These are phyloP conservation scores for Solidago caesia DNA, from an alignment of 129 eudicot species.

Conservation along the genomic window DNA sequence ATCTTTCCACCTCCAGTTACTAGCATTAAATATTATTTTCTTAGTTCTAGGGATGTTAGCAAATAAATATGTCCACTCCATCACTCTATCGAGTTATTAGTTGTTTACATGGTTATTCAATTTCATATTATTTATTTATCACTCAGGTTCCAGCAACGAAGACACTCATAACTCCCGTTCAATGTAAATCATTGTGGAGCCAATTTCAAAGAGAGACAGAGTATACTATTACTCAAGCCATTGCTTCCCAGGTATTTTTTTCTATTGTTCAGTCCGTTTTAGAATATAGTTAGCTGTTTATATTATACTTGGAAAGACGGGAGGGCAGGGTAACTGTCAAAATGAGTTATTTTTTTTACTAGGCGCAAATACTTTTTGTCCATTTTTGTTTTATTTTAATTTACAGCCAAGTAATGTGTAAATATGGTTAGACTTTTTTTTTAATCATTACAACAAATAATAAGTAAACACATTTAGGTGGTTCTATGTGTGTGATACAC, in stretches of 20 bases:
- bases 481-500: too few species aligned
- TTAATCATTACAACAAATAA: too few species aligned
- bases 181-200: constrained; percentile 93
- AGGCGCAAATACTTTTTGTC: too few species aligned
- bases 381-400: too few species aligned
- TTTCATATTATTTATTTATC: constrained; percentile 1
- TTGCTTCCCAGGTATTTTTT: constrained; percentile 68
- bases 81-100: constrained; percentile 1
- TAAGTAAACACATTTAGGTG: too few species aligned
- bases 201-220: constrained; percentile 91
- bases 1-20: not conserved
- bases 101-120: not conserved
- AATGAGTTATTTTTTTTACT: too few species aligned
- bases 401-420: too few species aligned
- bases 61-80: constrained; percentile 3
- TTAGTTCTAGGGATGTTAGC: not conserved
- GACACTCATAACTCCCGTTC: constrained; percentile 86
- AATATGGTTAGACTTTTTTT: too few species aligned
- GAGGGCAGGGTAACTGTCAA: too few species aligned
- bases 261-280: not conserved
- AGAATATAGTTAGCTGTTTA: too few species aligned
- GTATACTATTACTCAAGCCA: constrained; percentile 91
- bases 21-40: not conserved
- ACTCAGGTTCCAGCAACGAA: constrained; percentile 79
- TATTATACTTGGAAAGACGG: too few species aligned